These are phyloP conservation scores for Stygiomarasmius scandens DNA, from an alignment of 1,284 basidiomycete genomes.

Conservation along the genomic window DNA sequence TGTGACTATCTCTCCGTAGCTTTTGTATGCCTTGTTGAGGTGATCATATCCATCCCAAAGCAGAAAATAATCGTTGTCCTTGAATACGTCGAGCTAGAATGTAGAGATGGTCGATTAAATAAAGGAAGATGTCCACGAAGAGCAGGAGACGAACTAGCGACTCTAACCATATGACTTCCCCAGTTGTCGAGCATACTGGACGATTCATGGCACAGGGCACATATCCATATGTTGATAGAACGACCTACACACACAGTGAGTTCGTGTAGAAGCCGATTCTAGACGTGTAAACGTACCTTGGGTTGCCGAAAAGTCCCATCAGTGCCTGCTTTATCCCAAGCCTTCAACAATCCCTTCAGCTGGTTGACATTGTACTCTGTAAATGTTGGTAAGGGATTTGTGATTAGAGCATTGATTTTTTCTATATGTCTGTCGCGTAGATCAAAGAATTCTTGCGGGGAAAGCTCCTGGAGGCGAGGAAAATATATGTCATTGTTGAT, in stretches of 20 bases:
- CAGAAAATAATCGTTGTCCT: constrained; percentile 6
- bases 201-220: constrained; percentile 7
- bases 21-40: constrained; percentile 5
- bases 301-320: constrained; percentile 4
- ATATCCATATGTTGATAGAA: constrained; percentile 9
- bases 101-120: not conserved
- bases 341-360: constrained; percentile 3
- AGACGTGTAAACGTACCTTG: not conserved
- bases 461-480: not conserved
- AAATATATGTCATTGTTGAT: constrained; percentile 1
- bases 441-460: not conserved
- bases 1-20: constrained; percentile 4
- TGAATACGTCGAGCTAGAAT: constrained; percentile 5
- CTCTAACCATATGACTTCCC: constrained; percentile 10
- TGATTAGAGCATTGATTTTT: not conserved
- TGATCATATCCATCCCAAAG: constrained; percentile 4
- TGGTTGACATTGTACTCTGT: constrained; percentile 4
- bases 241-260: not conserved
- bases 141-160: not conserved
- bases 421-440: not conserved
- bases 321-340: constrained; percentile 1
- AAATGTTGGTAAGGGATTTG: not conserved
- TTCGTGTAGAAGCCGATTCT: not conserved
- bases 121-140: not conserved
- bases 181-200: constrained; percentile 2